Evolutionary conservation across 129 eudicot genomes (phyloP).

Genomic region (Escallonia herrerae): DNA sequence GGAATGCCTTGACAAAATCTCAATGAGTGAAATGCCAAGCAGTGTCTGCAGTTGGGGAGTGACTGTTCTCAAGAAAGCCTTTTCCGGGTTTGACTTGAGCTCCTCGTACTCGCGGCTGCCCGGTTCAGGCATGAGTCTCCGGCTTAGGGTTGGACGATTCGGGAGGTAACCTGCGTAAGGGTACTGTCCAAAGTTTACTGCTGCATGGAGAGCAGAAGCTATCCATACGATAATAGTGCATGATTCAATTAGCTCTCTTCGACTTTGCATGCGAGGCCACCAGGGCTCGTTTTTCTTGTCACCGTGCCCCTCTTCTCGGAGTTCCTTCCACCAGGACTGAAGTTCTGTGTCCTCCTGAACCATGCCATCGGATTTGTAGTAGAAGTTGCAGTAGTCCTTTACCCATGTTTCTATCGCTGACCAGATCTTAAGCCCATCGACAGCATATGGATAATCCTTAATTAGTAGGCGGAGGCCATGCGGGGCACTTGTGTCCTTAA

Average conservation of each 20-base stretch:
- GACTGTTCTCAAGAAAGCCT: constrained; percentile 45
- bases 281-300: constrained; percentile 62
- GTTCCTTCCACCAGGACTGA: constrained; percentile 73
- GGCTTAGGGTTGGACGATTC: constrained; percentile 57
- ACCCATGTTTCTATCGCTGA: constrained; percentile 62
- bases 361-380: constrained; percentile 37
- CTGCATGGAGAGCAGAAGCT: constrained; percentile 78
- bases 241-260: constrained; percentile 28
- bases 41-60: constrained; percentile 44
- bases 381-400: constrained; percentile 39
- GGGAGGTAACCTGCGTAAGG: constrained; percentile 70
- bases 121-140: constrained; percentile 51
- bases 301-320: constrained; percentile 63
- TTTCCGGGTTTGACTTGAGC: constrained; percentile 42
- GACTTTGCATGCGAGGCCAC: constrained; percentile 63
- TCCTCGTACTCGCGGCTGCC: constrained; percentile 44
- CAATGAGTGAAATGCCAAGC: constrained; percentile 49
- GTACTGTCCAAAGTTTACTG: constrained; percentile 73
- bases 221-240: constrained; percentile 76
- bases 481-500: constrained; percentile 22
- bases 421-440: constrained; percentile 74
- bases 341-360: constrained; percentile 41
- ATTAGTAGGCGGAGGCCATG: constrained; percentile 38
- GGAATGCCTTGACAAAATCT: constrained; percentile 61
- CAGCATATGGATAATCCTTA: constrained; percentile 71